Base-by-base conservation (phyloP, 495 filamentous ascomycete species). In the Aspergillus indologenus region DNA sequence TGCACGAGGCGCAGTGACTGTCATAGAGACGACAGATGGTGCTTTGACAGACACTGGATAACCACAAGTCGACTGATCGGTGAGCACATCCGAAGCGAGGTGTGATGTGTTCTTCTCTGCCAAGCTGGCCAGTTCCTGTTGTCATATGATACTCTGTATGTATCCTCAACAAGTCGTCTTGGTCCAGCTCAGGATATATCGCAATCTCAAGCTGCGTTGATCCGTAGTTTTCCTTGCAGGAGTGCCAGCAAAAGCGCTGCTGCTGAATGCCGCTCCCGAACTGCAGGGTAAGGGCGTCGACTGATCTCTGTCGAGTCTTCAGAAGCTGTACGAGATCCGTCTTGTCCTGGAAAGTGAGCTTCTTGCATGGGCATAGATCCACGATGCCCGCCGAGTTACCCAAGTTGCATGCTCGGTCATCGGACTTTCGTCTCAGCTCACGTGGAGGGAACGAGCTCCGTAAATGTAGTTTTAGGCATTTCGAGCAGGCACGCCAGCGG, bases 361-460 rank as follows among this genome's bases (percentile, higher is more conserved):
- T 79, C 50, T 72, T 76, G 73, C 77, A 79, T 18, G 77, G 77
- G 42, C 77, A 79, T 19, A 79, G 45, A 45, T 79, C 77, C 42
- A 79, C 74, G 31, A 79, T 67, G 5, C 77, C 77, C 8, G 75
- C 75, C 17, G 71, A 54, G 14, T 66, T 66, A n/a, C 77, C 77
- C 40, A 79, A 50, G 26, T 72, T 71, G 58, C 77, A 79, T 11
- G 64, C 61, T 17, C 77, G 71, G 20, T 60, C 59, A 23, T 77
- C 74, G 3, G 77, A 29, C 18, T 75, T 73, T 48, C 69, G 69
- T 60, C 67, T 63, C 6, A 78, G 49, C 54, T 79, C 74, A 45
- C 68, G 68, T 4, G 71, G 56, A 5, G 72, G 56, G 23, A 77
- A 79, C 8, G 71, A 65, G 24, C 57, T 62, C 31, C 70, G 73